Base-by-base conservation (phyloP, 169 alveolate genomes). In the Plasmodium knowlesi region DNA sequence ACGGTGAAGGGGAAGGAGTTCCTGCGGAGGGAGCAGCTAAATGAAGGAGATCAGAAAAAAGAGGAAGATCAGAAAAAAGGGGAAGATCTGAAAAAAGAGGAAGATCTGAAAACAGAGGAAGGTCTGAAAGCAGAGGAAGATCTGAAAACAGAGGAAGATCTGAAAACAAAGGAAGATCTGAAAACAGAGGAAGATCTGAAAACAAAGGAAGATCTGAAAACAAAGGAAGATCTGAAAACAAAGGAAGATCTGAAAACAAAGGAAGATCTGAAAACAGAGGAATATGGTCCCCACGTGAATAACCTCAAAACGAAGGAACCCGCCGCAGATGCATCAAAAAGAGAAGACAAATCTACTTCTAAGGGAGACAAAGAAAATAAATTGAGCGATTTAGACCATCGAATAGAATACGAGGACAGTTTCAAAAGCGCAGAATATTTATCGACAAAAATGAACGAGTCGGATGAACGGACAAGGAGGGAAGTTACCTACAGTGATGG, bases 1-100 rank as follows among this genome's bases (percentile, higher is more conserved):
- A 89, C 94, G 28, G 67, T 19, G 50, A 89, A 78, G 74, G 94
- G 94, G 82, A 89, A 50, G 32, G 67, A 78, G 10, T 61, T 54
- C 82, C 43, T 89, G 12, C 78, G 71, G 19, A 61, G 19, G 12
- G 76, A 71, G 73, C 54, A 79, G 39, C 83, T n/a, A n/a, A n/a
- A 89, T 2, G 28, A 79, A 1, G 22, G 57, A 3, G 78, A 54
- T 19, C 41, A 32, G 9, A 14, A 82, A 3, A 32, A 30, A 3
- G 54, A 67, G 39, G 25, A 34, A 8, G 32, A 43, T 2, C 41
- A 82, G 39, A 2, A 43, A 10, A 9, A 43, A 0, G 2, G 54
- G 54, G 16, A 3, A 43, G 54, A 43, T 14, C 54, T n/a, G n/a
- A n/a, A n/a, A n/a, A n/a, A n/a, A n/a, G n/a, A n/a, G n/a, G n/a